Percentiles rank a stretch among this genome's conserved stretches.
Evolutionary conservation across 1,139 yeast genomes (phyloP).

Genomic region (Hyphopichia khmerensis): DNA sequence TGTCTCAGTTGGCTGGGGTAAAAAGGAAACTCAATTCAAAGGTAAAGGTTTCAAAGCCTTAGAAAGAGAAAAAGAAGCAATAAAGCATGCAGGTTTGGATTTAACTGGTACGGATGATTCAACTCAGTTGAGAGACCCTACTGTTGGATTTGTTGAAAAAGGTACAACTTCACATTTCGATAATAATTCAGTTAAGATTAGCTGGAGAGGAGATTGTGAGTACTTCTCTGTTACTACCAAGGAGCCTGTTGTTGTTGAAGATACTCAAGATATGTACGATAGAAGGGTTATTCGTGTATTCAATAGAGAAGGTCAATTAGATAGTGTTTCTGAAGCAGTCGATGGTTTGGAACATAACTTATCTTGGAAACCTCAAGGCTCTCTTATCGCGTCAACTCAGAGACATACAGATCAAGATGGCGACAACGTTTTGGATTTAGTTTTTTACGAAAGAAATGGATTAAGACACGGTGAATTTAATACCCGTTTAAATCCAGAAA

Average conservation of each 20-base stretch:
- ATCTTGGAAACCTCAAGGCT: constrained; percentile 92
- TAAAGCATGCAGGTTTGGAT: constrained; percentile 68
- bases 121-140: constrained; percentile 78
- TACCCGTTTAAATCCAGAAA: constrained; percentile 54
- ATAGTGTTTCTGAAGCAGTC: constrained; percentile 88
- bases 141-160: constrained; percentile 70
- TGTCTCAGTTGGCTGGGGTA: constrained; percentile 99
- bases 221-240: constrained; percentile 68
- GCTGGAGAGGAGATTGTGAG: constrained; percentile 97
- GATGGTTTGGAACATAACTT: constrained; percentile 73
- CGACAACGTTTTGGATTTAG: constrained; percentile 50
- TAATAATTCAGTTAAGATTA: constrained; percentile 43
- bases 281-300: constrained; percentile 86
- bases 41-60: constrained; percentile 77
- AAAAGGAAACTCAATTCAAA: constrained; percentile 92
- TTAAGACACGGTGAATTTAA: constrained; percentile 85
- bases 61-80: constrained; percentile 31
- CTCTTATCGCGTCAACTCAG: constrained; percentile 81
- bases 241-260: constrained; percentile 49
- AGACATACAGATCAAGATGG: constrained; percentile 52
- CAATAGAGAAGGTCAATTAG: constrained; percentile 72
- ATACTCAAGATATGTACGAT: constrained; percentile 38
- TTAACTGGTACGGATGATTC: constrained; percentile 53
- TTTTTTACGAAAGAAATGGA: constrained; percentile 93
- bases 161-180: constrained; percentile 65